Evolutionary conservation across 768 basidiomycete species (phyloP).

Genomic region (Russula lepida): DNA sequence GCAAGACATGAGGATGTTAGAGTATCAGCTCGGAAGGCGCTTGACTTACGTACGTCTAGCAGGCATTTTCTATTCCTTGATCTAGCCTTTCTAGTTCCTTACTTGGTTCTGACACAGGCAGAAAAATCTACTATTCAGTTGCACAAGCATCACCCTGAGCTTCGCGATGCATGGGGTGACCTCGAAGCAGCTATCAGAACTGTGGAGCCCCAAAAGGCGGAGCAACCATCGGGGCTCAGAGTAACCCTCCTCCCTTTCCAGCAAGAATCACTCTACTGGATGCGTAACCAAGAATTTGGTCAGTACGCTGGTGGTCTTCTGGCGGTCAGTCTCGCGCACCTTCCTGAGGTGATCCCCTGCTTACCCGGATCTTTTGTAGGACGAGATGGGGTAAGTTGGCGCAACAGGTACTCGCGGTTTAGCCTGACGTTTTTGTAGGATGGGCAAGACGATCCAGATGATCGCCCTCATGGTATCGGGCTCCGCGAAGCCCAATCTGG

Average conservation of each 20-base stretch:
- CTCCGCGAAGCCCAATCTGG: slow-evolving; percentile 71
- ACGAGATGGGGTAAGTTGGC: slow-evolving; percentile 77
- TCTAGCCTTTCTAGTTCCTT: slow-evolving; percentile 7
- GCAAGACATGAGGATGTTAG: slow-evolving; percentile 30
- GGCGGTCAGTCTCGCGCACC: slow-evolving; percentile 45
- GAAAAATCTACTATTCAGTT: slow-evolving; percentile 62
- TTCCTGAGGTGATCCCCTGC: background rate
- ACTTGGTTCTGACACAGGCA: slow-evolving; percentile 37
- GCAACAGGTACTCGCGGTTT: slow-evolving; percentile 1
- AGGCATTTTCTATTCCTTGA: background rate
- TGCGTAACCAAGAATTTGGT: slow-evolving; percentile 85
- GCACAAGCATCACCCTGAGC: slow-evolving; percentile 66
- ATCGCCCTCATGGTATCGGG: slow-evolving; percentile 84
- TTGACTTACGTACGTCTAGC: slow-evolving; percentile 53
- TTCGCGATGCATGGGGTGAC: slow-evolving; percentile 83
- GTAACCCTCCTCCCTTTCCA: slow-evolving; percentile 89
- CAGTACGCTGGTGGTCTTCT: slow-evolving; percentile 89
- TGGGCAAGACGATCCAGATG: slow-evolving; percentile 97
- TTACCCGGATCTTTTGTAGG: slow-evolving; percentile 35
- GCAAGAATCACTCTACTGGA: slow-evolving; percentile 90
- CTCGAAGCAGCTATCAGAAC: slow-evolving; percentile 54
- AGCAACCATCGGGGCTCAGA: slow-evolving; percentile 78
- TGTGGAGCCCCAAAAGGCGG: slow-evolving; percentile 56
- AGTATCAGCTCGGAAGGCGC: slow-evolving; percentile 56
- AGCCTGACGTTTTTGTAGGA: slow-evolving; percentile 35